Evolutionary conservation across 2,329 filamentous ascomycete genomes (phyloP), one percentile per base, ranked within the genome.

Genomic region (Colletotrichum phormii): DNA sequence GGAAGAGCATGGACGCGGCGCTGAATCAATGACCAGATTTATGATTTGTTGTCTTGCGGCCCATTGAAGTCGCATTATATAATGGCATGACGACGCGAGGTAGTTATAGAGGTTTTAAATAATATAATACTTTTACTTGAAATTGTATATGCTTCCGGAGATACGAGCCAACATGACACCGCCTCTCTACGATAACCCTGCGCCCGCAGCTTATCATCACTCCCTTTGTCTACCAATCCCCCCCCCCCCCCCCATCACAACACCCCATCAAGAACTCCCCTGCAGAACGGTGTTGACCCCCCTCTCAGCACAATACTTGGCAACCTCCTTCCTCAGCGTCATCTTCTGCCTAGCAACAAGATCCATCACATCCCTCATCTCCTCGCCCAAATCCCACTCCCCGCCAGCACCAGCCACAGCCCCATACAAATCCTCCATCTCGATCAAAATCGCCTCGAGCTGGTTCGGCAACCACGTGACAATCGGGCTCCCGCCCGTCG

Each of bases 391-490:
- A 15, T 84, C 84, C 46, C 77, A 77, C n/a, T 77, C 77, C 33
- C 84, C 82, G 63, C 81, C 81, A 57, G 76, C 80, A 54, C 82
- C 86, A 60, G 81, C 84, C 60, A 88, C 83, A 68, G 81, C 82
- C 35, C 84, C 83, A 75, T 89, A 88, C 2, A 93, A 86, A 46
- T 87, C 83, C 26, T 85, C 83, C 92, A 95, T 95, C 78, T 94
- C 88, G 13, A 87, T 85, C 81, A 96, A 86, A 13, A 95, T 92
- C 1, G 94, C 93, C 75, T 90, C 87, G 60, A 96, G 86, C 84
- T 96, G 94, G 81, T 95, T 96, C 3, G 94, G 94, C 74, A 96
- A 83, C 94, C 94, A 96, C 2, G 93, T 95, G 18, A 95, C 93
- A 74, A 96, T 95, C 4, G 94, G 94, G 76, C 91, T 94, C 22